These are phyloP conservation scores for Setaria viridis DNA, from an alignment of 202 grass and related monocot genomes.

Conservation along the genomic window DNA sequence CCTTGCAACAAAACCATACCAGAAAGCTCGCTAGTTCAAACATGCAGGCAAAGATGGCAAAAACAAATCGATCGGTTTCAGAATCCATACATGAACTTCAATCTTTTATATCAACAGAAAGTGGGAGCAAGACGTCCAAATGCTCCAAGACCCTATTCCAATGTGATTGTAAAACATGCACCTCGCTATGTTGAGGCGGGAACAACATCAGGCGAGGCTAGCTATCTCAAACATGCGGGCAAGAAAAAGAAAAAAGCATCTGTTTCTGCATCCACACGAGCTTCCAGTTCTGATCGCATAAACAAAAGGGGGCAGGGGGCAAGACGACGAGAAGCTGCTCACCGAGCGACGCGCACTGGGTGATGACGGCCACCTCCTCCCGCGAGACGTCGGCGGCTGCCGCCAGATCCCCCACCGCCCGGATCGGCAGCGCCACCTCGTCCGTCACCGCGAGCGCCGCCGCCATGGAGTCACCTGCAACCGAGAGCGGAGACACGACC, in stretches of 20 bases:
- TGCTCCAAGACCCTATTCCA: not conserved
- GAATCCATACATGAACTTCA: not conserved
- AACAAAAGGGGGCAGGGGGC: not conserved
- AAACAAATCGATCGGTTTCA: not conserved
- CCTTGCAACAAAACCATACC: not conserved
- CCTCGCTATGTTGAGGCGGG: no score
- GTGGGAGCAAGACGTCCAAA: not conserved
- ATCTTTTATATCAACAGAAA: not conserved
- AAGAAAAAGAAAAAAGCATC: not conserved
- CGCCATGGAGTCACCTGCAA: conserved; percentile 46
- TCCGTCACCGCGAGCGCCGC: conserved; percentile 77
- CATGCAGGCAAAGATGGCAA: not conserved
- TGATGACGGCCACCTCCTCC: conserved; percentile 77
- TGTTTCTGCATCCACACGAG: not conserved
- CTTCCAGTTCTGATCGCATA: not conserved
- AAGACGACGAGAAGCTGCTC: not conserved
- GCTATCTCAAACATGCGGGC: not conserved
- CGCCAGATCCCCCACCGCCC: conserved; percentile 59
- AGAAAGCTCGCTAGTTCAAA: not conserved
- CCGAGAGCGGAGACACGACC: no score
- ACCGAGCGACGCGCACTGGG: conserved; percentile 75
- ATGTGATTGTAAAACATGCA: no score
- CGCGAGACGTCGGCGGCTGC: conserved; percentile 53
- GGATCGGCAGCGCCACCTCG: conserved; percentile 65
- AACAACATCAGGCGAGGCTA: no score